These are phyloP conservation scores for Hymenoscyphus occultus DNA, from an alignment of 2,329 filamentous ascomycete genomes.

Conservation along the genomic window DNA sequence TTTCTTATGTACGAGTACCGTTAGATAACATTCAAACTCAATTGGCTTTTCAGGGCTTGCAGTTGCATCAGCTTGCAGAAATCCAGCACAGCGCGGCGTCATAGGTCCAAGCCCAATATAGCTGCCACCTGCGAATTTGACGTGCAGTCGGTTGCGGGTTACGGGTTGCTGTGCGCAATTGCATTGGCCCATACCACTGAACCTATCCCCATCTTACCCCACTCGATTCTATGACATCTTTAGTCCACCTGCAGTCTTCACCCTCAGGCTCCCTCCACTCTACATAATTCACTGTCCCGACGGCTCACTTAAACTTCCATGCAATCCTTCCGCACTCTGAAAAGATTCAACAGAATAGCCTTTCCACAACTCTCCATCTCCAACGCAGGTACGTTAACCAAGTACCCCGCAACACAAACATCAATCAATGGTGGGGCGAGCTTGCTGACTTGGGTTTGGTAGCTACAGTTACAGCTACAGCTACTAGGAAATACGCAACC, in stretches of 20 bases:
- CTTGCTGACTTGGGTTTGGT: slow-evolving; percentile 18
- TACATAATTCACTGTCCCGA: background rate
- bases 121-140: background rate
- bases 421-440: slow-evolving; percentile 10
- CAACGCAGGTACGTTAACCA: slow-evolving; percentile 25
- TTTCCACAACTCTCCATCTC: slow-evolving; percentile 22
- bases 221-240: slow-evolving; percentile 6
- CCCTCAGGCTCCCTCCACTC: background rate
- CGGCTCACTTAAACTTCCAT: slow-evolving; percentile 18
- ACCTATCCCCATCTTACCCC: background rate
- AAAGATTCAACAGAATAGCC: slow-evolving; percentile 23
- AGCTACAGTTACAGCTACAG: slow-evolving; percentile 27
- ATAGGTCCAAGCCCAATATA: background rate
- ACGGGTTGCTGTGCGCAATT: background rate
- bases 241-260: background rate
- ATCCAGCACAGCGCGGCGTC: background rate
- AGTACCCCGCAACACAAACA: slow-evolving; percentile 4
- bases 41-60: background rate
- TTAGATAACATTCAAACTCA: background rate
- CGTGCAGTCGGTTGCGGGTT: background rate
- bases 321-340: slow-evolving; percentile 25
- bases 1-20: background rate
- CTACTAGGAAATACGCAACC: slow-evolving; percentile 33
- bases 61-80: background rate
- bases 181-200: background rate